Evolutionary conservation across 2,329 filamentous ascomycete genomes (phyloP).

Genomic region (Aspergillus thermomutatus): DNA sequence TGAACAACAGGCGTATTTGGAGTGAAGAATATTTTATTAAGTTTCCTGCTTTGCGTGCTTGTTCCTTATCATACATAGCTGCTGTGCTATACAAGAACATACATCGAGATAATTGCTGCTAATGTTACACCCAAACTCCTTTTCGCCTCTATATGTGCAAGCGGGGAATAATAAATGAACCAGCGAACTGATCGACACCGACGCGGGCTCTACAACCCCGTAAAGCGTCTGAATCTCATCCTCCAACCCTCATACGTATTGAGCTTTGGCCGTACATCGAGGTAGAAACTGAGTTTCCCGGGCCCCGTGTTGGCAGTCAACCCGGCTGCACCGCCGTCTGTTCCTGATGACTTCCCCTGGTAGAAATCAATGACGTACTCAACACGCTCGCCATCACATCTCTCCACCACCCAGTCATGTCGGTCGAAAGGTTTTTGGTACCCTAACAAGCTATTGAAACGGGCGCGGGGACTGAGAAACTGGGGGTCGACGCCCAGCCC

Average conservation of each 20-base stretch:
- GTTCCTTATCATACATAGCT: conserved; percentile 33
- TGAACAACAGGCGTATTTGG: conserved; percentile 16
- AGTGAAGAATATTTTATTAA: conserved; percentile 24
- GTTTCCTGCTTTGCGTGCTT: conserved; percentile 12
- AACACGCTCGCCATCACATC: conserved; percentile 69
- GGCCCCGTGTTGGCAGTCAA: conserved; percentile 30
- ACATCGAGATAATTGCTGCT: conserved; percentile 22
- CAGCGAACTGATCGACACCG: not conserved
- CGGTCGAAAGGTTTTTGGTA: conserved; percentile 90
- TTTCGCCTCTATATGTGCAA: conserved; percentile 24
- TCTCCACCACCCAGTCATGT: conserved; percentile 95
- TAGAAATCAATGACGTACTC: conserved; percentile 99
- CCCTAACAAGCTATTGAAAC: conserved; percentile 79
- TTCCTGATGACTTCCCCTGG: conserved; percentile 58
- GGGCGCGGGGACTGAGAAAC: conserved; percentile 74
- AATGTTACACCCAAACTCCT: conserved; percentile 23
- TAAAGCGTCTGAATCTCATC: conserved; percentile 51
- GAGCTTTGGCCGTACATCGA: conserved; percentile 64
- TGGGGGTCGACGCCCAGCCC: conserved; percentile 54
- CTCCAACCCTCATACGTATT: conserved; percentile 61
- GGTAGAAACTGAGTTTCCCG: conserved; percentile 58
- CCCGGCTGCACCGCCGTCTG: conserved; percentile 24
- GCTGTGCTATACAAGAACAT: conserved; percentile 33
- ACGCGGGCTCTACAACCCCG: conserved; percentile 39
- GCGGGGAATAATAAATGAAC: not conserved